These are phyloP conservation scores for Hypoxylon fuscum DNA, from an alignment of 495 filamentous ascomycete species.

Conservation along the genomic window DNA sequence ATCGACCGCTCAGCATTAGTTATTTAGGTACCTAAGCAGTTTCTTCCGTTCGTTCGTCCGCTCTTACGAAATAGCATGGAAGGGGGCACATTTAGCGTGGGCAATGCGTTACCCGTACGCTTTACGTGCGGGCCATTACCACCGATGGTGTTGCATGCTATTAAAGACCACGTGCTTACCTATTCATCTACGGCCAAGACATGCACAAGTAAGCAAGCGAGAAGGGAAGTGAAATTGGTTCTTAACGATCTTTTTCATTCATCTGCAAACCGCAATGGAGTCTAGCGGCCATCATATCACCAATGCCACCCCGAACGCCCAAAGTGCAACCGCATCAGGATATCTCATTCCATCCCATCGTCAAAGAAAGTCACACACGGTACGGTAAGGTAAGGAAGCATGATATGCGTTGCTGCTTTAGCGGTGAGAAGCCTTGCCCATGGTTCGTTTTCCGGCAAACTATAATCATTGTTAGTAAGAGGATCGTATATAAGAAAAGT, in stretches of 20 bases:
- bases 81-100: too few species aligned
- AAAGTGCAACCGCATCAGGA: constrained; percentile 3
- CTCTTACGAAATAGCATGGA: too few species aligned
- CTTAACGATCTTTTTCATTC: neutral
- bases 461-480: constrained; percentile 44
- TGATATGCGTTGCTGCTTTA: constrained; percentile 33
- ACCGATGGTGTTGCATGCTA: too few species aligned
- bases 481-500: neutral
- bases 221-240: neutral
- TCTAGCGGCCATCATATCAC: constrained; percentile 10
- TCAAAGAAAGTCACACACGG: constrained; percentile 23
- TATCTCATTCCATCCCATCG: constrained; percentile 10
- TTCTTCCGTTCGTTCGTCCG: too few species aligned
- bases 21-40: too few species aligned
- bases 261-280: constrained; percentile 4
- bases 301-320: constrained; percentile 35
- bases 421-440: constrained; percentile 46
- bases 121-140: too few species aligned
- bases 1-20: too few species aligned
- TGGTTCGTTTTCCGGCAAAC: constrained; percentile 44
- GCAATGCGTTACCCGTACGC: too few species aligned
- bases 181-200: too few species aligned
- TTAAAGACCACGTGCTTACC: too few species aligned
- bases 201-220: too few species aligned
- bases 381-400: constrained; percentile 7